A percentile compares a stretch with the other conserved stretches of the same genome.
Conservation (phyloP, 352 stramenopile genomes). For the Phytopythium mirpurense region DNA sequence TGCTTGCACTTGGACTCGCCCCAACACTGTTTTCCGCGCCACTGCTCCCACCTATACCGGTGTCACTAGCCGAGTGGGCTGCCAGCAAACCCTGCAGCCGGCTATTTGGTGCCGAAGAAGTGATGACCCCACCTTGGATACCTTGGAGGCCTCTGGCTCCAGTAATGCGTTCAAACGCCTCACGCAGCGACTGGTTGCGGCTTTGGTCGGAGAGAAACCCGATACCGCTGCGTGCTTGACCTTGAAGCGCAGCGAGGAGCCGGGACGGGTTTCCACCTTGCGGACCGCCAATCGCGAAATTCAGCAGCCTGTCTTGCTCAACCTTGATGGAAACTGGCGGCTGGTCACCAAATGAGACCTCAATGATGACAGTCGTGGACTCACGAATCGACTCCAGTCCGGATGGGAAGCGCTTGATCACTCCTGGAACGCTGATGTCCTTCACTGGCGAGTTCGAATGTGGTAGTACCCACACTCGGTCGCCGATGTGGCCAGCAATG, state of each 20-base stretch:
- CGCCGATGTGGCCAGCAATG: conserved; percentile 41
- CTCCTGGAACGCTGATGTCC: conserved; percentile 46
- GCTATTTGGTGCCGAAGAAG: neutral
- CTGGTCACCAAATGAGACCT: conserved; percentile 43
- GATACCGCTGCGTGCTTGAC: conserved; percentile 18
- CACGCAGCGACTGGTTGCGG: neutral
- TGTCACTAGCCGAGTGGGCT: neutral
- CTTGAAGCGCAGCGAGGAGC: conserved; percentile 52
- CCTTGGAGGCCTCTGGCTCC: neutral
- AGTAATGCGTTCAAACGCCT: conserved; percentile 3
- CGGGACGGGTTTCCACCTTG: conserved; percentile 34
- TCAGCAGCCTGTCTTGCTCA: conserved; percentile 52
- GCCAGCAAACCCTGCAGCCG: conserved; percentile 1
- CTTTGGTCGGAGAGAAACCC: neutral
- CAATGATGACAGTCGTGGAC: conserved; percentile 38
- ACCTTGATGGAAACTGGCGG: conserved; percentile 39
- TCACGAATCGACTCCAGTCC: conserved; percentile 43
- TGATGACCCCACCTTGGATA: neutral
- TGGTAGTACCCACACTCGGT: conserved; percentile 62
- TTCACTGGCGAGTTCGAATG: conserved; percentile 18
- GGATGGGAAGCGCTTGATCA: conserved; percentile 56
- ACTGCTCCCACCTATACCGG: neutral
- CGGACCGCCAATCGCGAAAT: conserved; percentile 27
- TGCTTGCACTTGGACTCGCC: neutral
- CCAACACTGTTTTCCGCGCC: neutral